Percentiles rank a stretch among this genome's conserved stretches.
Evolutionary conservation across 2,329 filamentous ascomycete genomes (phyloP).

Genomic region (Pseudocercospora musae): DNA sequence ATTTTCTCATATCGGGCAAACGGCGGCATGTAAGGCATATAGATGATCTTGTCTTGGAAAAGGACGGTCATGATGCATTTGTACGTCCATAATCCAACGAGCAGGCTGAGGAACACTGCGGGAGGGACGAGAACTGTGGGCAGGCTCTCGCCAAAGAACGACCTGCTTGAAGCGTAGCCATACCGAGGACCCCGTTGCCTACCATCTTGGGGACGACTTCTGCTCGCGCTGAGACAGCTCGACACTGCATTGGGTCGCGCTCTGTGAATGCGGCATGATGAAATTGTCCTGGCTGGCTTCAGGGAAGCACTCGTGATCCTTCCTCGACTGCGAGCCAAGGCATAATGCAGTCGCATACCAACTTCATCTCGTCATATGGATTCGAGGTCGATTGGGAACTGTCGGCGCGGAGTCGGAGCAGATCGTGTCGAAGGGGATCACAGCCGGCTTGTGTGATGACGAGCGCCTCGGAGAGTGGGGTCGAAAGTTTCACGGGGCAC

Average conservation of each 20-base stretch:
- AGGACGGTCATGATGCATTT: constrained; percentile 70
- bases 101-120: constrained; percentile 61
- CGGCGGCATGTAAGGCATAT: constrained; percentile 72
- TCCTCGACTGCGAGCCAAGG: background rate
- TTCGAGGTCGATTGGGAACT: background rate
- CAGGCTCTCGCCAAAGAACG: constrained; percentile 33
- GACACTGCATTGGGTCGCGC: background rate
- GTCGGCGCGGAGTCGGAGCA: background rate
- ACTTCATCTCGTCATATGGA: background rate
- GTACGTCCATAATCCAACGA: constrained; percentile 61
- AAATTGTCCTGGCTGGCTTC: background rate
- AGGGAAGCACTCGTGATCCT: background rate
- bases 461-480: too few relatives aligned
- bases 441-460: constrained; percentile 7
- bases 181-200: background rate
- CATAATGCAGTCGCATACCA: background rate
- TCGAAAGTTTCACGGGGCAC: background rate
- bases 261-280: background rate
- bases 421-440: background rate
- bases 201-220: background rate
- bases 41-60: constrained; percentile 79
- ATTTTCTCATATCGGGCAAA: constrained; percentile 66
- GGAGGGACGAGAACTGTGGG: constrained; percentile 60
- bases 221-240: background rate
- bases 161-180: background rate